Percentiles rank a stretch among this genome's conserved stretches.
Conservation (phyloP, 2,329 filamentous ascomycete genomes). For the Ceratocystis cacaofunesta region DNA sequence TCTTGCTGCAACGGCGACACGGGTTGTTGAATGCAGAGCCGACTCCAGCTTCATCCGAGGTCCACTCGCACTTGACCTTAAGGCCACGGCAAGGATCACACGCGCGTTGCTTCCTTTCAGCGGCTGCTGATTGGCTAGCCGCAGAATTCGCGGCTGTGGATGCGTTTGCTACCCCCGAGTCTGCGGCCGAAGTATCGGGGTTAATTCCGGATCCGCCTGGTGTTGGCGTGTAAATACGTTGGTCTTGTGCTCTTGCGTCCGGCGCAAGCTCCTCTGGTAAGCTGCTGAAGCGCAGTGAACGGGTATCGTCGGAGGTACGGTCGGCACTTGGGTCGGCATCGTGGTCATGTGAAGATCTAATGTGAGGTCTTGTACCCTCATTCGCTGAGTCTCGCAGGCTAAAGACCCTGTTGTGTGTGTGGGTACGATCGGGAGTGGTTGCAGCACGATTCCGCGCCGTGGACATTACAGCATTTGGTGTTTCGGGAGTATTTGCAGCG, state of each 20-base stretch:
- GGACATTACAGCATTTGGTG: too few species aligned
- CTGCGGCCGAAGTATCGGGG: neutral
- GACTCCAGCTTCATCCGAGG: constrained; percentile 33
- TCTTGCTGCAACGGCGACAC: constrained; percentile 66
- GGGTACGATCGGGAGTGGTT: neutral
- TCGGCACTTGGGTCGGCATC: neutral
- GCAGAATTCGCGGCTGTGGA: neutral
- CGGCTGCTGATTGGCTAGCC: constrained; percentile 21
- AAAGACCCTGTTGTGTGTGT: neutral
- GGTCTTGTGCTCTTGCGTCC: neutral
- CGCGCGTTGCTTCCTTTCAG: constrained; percentile 53
- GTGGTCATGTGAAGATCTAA: neutral
- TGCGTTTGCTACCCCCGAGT: neutral
- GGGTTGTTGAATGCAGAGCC: constrained; percentile 36
- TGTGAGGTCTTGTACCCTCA: neutral
- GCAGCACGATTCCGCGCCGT: neutral
- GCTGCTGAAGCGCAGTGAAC: neutral
- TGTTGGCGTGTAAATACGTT: neutral
- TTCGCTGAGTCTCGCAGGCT: neutral
- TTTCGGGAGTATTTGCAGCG: neutral
- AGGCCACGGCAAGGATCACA: constrained; percentile 63
- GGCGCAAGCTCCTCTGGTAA: neutral
- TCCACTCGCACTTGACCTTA: constrained; percentile 75
- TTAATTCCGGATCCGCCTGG: neutral
- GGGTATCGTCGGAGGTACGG: neutral